Evolutionary conservation across 306 rosid genomes (phyloP), one percentile per base, ranked within the genome.

Genomic region (Astragalus glycyphyllos): DNA sequence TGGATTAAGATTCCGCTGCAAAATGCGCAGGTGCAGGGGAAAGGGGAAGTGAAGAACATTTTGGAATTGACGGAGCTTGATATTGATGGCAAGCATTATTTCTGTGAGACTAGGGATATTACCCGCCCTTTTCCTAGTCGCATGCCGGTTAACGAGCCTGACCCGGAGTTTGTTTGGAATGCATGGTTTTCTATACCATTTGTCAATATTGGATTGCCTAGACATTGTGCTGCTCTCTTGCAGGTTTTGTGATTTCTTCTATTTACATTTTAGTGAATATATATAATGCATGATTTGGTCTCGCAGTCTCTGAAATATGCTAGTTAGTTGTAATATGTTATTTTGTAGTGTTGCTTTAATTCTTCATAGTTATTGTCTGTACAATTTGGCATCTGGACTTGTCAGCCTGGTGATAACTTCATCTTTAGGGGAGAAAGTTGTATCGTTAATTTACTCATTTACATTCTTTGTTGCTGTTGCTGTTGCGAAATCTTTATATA

Each of bases 111-210:
- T 0, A 91, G 97, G 72, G 97, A 95, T 67, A 65, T 95, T 7
- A 95, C 99, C 5, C 79, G 96, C 41, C 89, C 97, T 7, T 95
- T 80, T 73, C 99, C 99, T 5, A 95, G 99, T 50, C 77, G 81
- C 32, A 71, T 82, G 89, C 68, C 86, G 4, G 40, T 79, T 60
- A 34, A 59, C 10, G 58, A 80, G 47, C 99, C 99, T 12, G 99
- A 95, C 12, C 86, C 86, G 61, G 99, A 95, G 81, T 95, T 95
- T 53, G 97, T 95, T 64, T 95, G 99, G 99, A 95, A 95, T 10
- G 80, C 80, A 13, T 95, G 99, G 99, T 78, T 95, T 58, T 87
- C 97, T 5, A 71, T 74, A 58, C 85, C 92, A 17, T 95, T 95
- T 84, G 88, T 50, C 56, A 77, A 76, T 85, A 81, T 89, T 78